Evolutionary conservation across 1,139 yeast genomes (phyloP), one percentile per base, ranked within the genome.

Genomic region (Geotrichum fermentans): DNA sequence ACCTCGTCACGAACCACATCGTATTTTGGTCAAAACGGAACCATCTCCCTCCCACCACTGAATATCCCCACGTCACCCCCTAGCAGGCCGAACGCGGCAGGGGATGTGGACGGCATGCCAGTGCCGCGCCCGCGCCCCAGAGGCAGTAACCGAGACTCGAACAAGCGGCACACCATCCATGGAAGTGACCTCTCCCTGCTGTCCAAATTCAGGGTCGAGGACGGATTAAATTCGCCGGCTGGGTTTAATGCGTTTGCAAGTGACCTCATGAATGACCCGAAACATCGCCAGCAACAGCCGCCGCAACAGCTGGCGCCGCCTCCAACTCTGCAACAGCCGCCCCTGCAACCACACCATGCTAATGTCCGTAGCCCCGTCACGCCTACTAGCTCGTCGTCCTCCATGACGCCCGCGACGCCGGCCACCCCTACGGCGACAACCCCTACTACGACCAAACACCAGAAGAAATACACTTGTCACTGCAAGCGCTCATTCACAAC

Each of bases 401-500:
- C n/a, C n/a, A n/a, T n/a, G n/a, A 26, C 29, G 10, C 29, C 29
- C 29, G n/a, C n/a, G n/a, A 26, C 29, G 29, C 29, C 29, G 7
- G 7, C 11, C 7, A 7, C 29, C 7, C 11, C 29, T 26, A 26
- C 29, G 11, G 29, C 29, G 29, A 7, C 29, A 7, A 26, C 29
- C n/a, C n/a, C n/a, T n/a, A 24, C 53, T 24, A 24, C 49, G 26
- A 21, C 20, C 30, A 21, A 51, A 44, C 17, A 34, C 47, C 54
- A 28, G 46, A 59, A 59, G 51, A 80, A 75, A 61, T 83, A 83
- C 63, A 71, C 72, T n/a, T 83, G 92, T 62, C 81, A 80, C 5
- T 85, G 95, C 59, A 66, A 73, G 1, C 73, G 85, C 52, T 73
- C 80, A 1, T 85, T 85, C 64, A 88, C 96, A 2, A 89, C 96